Evolutionary conservation across 2,329 filamentous ascomycete genomes (phyloP).

Genomic region (Colletotrichum incanum): DNA sequence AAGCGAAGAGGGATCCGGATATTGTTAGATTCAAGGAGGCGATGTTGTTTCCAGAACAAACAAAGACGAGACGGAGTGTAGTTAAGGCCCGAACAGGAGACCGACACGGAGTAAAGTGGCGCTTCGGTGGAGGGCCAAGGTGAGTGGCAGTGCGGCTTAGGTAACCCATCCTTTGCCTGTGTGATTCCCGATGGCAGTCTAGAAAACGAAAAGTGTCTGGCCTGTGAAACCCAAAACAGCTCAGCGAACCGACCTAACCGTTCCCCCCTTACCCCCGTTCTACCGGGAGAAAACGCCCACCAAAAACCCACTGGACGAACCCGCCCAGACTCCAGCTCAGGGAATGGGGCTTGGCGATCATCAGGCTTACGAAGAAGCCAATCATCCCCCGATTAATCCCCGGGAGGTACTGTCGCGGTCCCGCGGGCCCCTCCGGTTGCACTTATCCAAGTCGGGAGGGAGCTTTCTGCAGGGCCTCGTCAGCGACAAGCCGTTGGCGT

Average conservation of each 20-base stretch:
- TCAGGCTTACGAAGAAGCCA: constrained; percentile 30
- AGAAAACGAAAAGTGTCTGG: constrained; percentile 34
- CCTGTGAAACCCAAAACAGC: constrained; percentile 40
- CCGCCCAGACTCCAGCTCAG: constrained; percentile 35
- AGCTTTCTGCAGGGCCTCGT: constrained; percentile 26
- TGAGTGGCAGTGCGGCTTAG: constrained; percentile 39
- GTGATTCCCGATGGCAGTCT: constrained; percentile 18
- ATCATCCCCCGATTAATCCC: constrained; percentile 26
- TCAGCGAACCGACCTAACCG: constrained; percentile 36
- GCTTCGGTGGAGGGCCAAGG: constrained; percentile 35
- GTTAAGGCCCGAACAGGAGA: constrained; percentile 31
- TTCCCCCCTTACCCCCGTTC: neutral
- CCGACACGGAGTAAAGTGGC: constrained; percentile 37
- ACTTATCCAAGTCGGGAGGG: constrained; percentile 33
- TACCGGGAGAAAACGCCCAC: constrained; percentile 18
- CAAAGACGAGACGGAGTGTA: constrained; percentile 27
- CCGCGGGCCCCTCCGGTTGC: constrained; percentile 6
- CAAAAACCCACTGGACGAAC: constrained; percentile 25
- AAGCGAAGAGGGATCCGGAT: neutral
- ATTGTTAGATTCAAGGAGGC: constrained; percentile 17
- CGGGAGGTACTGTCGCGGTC: constrained; percentile 19
- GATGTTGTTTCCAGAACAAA: constrained; percentile 40
- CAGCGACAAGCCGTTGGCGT: constrained; percentile 28
- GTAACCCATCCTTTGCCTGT: constrained; percentile 21
- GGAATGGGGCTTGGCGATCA: constrained; percentile 39